These are phyloP conservation scores for Scheffersomyces illinoinensis DNA, from an alignment of 1,139 yeast genomes.

Conservation along the genomic window DNA sequence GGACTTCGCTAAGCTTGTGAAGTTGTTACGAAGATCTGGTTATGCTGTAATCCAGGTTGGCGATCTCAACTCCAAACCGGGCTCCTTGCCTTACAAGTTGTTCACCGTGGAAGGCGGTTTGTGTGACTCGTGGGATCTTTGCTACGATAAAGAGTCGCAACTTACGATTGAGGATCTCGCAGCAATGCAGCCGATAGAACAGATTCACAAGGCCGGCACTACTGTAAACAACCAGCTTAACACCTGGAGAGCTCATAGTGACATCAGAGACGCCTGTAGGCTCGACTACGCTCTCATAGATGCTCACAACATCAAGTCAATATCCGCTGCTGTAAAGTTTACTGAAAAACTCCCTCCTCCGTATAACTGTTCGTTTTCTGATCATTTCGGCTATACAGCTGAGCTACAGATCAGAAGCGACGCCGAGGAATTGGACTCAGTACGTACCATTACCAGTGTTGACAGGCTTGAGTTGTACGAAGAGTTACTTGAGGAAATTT, in stretches of 20 bases:
- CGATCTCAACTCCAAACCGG: constrained; percentile 87
- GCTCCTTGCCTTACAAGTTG: constrained; percentile 75
- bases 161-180: constrained; percentile 42
- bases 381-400: constrained; percentile 87
- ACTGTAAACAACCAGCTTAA: constrained; percentile 89
- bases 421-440: constrained; percentile 5
- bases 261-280: constrained; percentile 78
- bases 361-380: constrained; percentile 73
- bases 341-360: constrained; percentile 62
- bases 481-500: constrained; percentile 58
- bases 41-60: constrained; percentile 89
- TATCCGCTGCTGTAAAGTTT: constrained; percentile 67
- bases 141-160: constrained; percentile 35
- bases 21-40: constrained; percentile 67
- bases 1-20: constrained; percentile 78
- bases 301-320: constrained; percentile 48
- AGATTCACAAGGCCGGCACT: constrained; percentile 70
- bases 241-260: constrained; percentile 74
- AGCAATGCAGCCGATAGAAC: constrained; percentile 61
- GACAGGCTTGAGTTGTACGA: constrained; percentile 45
- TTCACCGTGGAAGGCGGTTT: constrained; percentile 71
- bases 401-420: constrained; percentile 31
- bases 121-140: constrained; percentile 79
- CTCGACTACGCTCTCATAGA: constrained; percentile 88
- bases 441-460: constrained; percentile 3